Evolutionary conservation across 192 early-diverging fungal species (phyloP), one percentile per base, ranked within the genome.

Genomic region (Backusella luteola): DNA sequence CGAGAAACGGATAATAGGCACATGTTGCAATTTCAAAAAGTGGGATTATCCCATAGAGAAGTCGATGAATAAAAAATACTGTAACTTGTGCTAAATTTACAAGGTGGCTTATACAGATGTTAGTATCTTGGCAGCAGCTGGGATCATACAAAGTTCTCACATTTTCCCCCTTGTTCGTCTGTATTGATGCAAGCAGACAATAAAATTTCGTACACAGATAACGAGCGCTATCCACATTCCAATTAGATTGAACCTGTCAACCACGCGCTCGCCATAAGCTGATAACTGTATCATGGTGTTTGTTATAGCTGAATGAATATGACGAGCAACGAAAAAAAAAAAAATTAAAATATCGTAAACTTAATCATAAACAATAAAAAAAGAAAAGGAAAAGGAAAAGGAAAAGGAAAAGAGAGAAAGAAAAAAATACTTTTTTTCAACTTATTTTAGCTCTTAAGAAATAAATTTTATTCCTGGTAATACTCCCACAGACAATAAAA

Each of bases 241-340:
- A 36, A 82, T 78, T 74, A 82, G 78, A 29, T 77, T 76, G 42
- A 82, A 21, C n/a, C 77, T 38, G 67, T 82, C 76, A 17, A 82
- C 46, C 5, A 82, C 81, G 23, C 77, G 69, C 14, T 53, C 76
- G 32, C 77, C 73, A 73, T 82, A 82, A 6, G 63, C 34, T 71
- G 76, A 71, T 14, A 82, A 59, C 34, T 78, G 41, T 12, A 67
- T 67, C 81, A 82, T 82, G 11, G 15, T 73, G 6, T 73, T 34
- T 63, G 56, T 63, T 63, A 63, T 63, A 63, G 56, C 56, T 29
- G 56, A 63, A 63, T 63, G n/a, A 29, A 14, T 63, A 63, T 63
- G 56, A 63, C 56, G 56, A 63, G 56, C 56, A 63, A 63, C 11
- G 26, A 29, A 0, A 14, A 63, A 59, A 63, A 59, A 14, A 59